Conservation (phyloP, 2,329 filamentous ascomycete genomes). For the Pyrenochaeta sp. region DNA sequence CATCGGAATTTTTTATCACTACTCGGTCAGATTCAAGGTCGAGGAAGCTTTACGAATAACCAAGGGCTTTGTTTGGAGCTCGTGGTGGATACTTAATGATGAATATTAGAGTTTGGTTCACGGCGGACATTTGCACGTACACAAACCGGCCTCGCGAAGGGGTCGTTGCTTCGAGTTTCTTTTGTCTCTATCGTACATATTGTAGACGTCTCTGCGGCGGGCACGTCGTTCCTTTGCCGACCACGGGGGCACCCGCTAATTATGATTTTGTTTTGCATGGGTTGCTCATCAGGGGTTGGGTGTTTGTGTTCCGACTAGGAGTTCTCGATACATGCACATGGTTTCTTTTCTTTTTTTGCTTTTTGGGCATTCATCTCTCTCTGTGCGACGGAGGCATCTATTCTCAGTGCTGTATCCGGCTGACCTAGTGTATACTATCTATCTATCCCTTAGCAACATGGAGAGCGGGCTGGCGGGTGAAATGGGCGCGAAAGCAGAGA, state of each 20-base stretch:
- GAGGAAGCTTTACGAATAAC: constrained; percentile 33
- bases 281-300: constrained; percentile 39
- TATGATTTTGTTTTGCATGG: constrained; percentile 45
- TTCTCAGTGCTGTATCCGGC: constrained; percentile 27
- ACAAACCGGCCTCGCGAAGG: constrained; percentile 34
- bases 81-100: constrained; percentile 46
- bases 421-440: constrained; percentile 39
- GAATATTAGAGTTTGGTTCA: constrained; percentile 45
- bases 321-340: constrained; percentile 50
- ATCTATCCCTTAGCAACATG: constrained; percentile 27
- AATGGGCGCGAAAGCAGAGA: background rate
- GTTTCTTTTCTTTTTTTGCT: constrained; percentile 32
- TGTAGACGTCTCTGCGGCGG: constrained; percentile 46
- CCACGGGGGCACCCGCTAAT: constrained; percentile 46
- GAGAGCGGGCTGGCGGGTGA: constrained; percentile 16
- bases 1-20: constrained; percentile 26
- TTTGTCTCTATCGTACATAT: constrained; percentile 50
- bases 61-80: constrained; percentile 24
- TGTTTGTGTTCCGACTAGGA: constrained; percentile 33
- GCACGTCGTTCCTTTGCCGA: constrained; percentile 35
- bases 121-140: constrained; percentile 47
- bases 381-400: constrained; percentile 21
- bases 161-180: constrained; percentile 37
- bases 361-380: constrained; percentile 27
- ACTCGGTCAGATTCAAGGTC: constrained; percentile 17